Conservation (phyloP, 139 green algal genomes). For the Chlamydomonas schloesseri region DNA sequence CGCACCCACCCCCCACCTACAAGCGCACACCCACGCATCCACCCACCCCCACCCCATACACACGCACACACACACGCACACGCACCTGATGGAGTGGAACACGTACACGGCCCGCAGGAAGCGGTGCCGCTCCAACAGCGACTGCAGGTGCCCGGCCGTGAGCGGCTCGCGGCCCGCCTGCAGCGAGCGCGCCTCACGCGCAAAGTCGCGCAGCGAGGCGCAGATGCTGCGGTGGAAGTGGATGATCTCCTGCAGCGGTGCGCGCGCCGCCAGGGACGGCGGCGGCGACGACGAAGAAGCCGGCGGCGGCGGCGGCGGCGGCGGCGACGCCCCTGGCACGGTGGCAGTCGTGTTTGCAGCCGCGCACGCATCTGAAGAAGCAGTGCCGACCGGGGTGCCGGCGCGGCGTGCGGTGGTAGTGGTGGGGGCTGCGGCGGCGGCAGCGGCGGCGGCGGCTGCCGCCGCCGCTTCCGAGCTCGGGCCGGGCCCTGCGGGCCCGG, state of each 20-base stretch:
- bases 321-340: too few species aligned
- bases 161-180: constrained; percentile 36
- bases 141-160: constrained; percentile 59
- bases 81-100: constrained; percentile 82
- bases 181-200: constrained; percentile 72
- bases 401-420: not conserved
- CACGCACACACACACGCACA: too few species aligned
- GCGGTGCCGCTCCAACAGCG: constrained; percentile 82
- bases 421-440: not conserved
- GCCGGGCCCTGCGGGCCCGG: too few species aligned
- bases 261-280: not conserved
- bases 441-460: not conserved
- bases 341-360: too few species aligned
- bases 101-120: constrained; percentile 92
- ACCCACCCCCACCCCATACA: too few species aligned
- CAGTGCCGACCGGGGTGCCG: too few species aligned
- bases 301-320: too few species aligned
- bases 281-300: not conserved
- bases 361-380: too few species aligned
- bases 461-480: not conserved
- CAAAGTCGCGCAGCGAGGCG: constrained; percentile 83
- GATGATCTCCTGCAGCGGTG: constrained; percentile 76
- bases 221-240: constrained; percentile 90
- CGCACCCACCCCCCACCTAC: too few species aligned
- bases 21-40: too few species aligned